phyloP scores from a whole-genome alignment of 2,329 filamentous ascomycete genomes.

The Ascochyta pisi region DNA sequence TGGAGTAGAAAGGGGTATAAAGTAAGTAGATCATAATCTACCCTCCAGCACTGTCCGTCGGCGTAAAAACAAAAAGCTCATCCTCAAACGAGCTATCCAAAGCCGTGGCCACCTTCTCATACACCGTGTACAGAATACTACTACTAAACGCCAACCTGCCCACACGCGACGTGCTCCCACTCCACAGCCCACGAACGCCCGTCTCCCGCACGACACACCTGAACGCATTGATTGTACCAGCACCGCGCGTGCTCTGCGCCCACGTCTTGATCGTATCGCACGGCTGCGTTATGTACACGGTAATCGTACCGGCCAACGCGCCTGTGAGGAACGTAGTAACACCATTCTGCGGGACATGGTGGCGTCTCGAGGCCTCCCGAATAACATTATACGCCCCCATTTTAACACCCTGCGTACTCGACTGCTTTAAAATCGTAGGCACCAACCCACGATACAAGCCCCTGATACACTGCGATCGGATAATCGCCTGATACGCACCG shows the following conservation, averaged over 20 bases:
- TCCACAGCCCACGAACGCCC: conserved; percentile 40
- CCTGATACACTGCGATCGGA: conserved; percentile 51
- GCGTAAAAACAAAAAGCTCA: conserved; percentile 5
- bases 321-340: conserved; percentile 37
- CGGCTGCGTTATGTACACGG: conserved; percentile 53
- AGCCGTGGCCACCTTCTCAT: conserved; percentile 35
- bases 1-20: too few species aligned
- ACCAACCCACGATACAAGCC: conserved; percentile 56
- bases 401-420: conserved; percentile 55
- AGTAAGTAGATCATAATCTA: too few species aligned
- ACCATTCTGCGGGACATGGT: conserved; percentile 31
- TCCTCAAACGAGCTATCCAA: conserved; percentile 12
- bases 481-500: conserved; percentile 33
- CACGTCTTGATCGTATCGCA: conserved; percentile 54
- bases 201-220: conserved; percentile 29
- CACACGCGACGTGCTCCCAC: conserved; percentile 39
- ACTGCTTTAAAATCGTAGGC: conserved; percentile 58
- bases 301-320: conserved; percentile 40
- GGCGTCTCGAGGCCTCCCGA: conserved; percentile 42
- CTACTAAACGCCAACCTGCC: conserved; percentile 40
- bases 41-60: not conserved
- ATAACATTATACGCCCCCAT: conserved; percentile 60
- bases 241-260: conserved; percentile 43
- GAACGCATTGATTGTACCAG: conserved; percentile 34
- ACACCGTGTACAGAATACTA: conserved; percentile 43